These are phyloP conservation scores for Stemphylium lycopersici DNA, from an alignment of 2,329 filamentous ascomycete genomes.

Conservation along the genomic window DNA sequence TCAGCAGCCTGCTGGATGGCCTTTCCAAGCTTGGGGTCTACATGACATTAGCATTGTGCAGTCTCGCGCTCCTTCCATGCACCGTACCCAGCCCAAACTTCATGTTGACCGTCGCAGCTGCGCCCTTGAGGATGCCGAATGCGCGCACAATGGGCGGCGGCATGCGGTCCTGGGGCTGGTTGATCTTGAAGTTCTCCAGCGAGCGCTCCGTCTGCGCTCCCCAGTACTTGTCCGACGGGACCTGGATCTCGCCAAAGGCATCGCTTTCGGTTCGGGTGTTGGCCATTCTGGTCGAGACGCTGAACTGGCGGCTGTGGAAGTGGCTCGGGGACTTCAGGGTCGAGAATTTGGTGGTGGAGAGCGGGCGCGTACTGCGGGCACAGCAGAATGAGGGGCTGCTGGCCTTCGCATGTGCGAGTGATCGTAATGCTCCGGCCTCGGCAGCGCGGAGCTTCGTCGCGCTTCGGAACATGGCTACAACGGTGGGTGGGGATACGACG, in stretches of 20 bases:
- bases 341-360: constrained; percentile 34
- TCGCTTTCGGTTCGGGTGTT: constrained; percentile 85
- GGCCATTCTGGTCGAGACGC: constrained; percentile 44
- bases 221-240: constrained; percentile 94
- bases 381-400: constrained; percentile 40
- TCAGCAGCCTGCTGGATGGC: constrained; percentile 94
- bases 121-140: constrained; percentile 96
- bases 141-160: constrained; percentile 89
- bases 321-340: constrained; percentile 25
- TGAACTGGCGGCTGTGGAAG: constrained; percentile 40
- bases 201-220: constrained; percentile 97
- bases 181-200: constrained; percentile 97
- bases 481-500: not conserved
- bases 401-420: constrained; percentile 45
- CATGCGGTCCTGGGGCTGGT: constrained; percentile 99
- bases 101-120: constrained; percentile 95
- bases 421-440: constrained; percentile 43
- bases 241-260: constrained; percentile 96
- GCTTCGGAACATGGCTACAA: constrained; percentile 44
- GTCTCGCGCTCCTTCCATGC: not conserved
- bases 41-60: constrained; percentile 23
- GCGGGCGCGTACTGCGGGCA: constrained; percentile 30
- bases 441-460: constrained; percentile 42
- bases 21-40: constrained; percentile 85
- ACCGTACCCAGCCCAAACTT: constrained; percentile 81